Conservation (phyloP, 2,329 filamentous ascomycete species). For the Orbilia brochopaga region DNA sequence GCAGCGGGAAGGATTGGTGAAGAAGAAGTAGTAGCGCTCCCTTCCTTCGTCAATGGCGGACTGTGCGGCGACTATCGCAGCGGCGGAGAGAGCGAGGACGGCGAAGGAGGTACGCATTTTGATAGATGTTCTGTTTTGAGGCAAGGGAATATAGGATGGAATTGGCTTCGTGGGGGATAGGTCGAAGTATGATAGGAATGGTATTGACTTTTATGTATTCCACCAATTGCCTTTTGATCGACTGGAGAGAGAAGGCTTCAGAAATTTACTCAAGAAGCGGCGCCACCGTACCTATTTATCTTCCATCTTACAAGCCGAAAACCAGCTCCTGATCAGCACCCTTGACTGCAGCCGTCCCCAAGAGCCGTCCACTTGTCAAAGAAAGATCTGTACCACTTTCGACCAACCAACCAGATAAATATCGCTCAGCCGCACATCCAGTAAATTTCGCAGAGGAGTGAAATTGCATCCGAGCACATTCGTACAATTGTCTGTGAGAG, state of each 20-base stretch:
- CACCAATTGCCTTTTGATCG: too few species aligned
- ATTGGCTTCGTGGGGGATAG: neutral
- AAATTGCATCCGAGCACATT: constrained; percentile 3
- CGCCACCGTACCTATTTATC: constrained; percentile 29
- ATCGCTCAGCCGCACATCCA: constrained; percentile 29
- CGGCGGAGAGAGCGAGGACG: constrained; percentile 19
- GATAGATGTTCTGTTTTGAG: neutral
- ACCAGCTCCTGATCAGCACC: neutral
- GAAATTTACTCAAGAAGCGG: too few species aligned
- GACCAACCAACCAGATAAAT: neutral
- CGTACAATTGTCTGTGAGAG: neutral
- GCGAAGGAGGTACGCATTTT: constrained; percentile 19
- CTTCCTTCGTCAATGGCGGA: constrained; percentile 3
- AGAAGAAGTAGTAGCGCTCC: constrained; percentile 16
- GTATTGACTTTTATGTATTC: too few species aligned
- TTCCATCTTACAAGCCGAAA: neutral
- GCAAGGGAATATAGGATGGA: neutral
- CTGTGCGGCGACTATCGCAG: constrained; percentile 18
- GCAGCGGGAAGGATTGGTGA: constrained; percentile 15
- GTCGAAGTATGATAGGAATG: neutral
- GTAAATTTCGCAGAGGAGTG: constrained; percentile 3
- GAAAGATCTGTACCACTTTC: neutral
- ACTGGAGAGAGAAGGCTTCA: too few species aligned
- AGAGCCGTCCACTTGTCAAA: neutral
- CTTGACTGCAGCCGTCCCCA: too few species aligned